phyloP scores from a whole-genome alignment of 1,284 basidiomycete genomes.

The Phlebopus sp. region DNA sequence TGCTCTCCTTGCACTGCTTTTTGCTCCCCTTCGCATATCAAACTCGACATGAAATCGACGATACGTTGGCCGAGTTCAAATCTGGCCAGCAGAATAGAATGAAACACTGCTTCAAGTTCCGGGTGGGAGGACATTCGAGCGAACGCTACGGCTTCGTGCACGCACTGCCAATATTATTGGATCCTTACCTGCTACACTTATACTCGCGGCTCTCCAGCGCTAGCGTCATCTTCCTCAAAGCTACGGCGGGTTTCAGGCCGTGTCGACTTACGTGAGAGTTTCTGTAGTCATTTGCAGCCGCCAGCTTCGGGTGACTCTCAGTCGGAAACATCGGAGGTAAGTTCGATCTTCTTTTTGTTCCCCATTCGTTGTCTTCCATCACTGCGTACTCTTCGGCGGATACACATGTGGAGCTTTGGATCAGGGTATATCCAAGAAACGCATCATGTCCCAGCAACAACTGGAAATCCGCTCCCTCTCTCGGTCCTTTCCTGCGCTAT shows the following conservation, averaged over 20 bases:
- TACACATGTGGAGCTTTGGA: conserved; percentile 24
- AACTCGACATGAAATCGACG: conserved; percentile 7
- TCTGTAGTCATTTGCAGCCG: conserved; percentile 15
- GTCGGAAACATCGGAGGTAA: conserved; percentile 20
- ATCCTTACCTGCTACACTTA: conserved; percentile 26
- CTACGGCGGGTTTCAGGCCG: conserved; percentile 26
- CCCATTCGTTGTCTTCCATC: conserved; percentile 7
- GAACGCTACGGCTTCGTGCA: conserved; percentile 23
- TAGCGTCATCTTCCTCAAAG: conserved; percentile 11
- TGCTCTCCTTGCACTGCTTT: conserved; percentile 18
- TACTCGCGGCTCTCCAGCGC: not conserved
- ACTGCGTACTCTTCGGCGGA: conserved; percentile 24
- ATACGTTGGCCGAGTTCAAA: conserved; percentile 9
- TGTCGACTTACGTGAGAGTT: conserved; percentile 23
- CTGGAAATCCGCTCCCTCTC: conserved; percentile 5
- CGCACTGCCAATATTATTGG: conserved; percentile 27
- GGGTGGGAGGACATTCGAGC: conserved; percentile 24
- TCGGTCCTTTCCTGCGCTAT: conserved; percentile 12
- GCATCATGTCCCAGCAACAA: conserved; percentile 6
- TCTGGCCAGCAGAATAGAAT: conserved; percentile 6
- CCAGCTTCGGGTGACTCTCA: conserved; percentile 9
- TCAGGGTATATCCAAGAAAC: conserved; percentile 1
- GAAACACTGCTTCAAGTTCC: conserved; percentile 11
- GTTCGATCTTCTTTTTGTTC: conserved; percentile 15
- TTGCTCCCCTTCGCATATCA: conserved; percentile 5